Evolutionary conservation across 192 early-diverging fungal species (phyloP), one percentile per base, ranked within the genome.

Genomic region (Coemansia sp.): DNA sequence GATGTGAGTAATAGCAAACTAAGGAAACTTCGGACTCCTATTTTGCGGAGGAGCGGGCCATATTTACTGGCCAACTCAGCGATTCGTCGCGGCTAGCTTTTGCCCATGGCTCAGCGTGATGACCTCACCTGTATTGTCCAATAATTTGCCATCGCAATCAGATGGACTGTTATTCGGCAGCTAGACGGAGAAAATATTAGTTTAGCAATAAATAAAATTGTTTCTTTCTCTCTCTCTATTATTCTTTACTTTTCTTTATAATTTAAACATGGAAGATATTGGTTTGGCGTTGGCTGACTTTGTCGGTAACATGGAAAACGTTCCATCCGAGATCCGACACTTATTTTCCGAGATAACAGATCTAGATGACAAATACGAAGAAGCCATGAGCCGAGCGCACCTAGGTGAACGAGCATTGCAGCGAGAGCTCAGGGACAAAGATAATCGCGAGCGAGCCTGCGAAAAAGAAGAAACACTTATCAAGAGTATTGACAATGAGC

Each of bases 261-360:
- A 49, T 33, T 44, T 44, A 66, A 52, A 30, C 49, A 79, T 84
- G 81, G 81, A 84, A 42, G 81, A 84, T 11, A 79, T 84, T 52
- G 81, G 81, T 9, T 65, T 84, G 3, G 81, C 68, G 37, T 49
- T 84, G 13, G 81, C 77, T 0, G 81, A 84, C 58, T 76, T 84
- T 84, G 81, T 84, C 71, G 67, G 76, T 62, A 84, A 76, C 63
- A 61, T 84, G 67, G 81, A 79, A 13, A 84, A 78, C 47, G 73
- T 84, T 44, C 81, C 81, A 1, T 79, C 81, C 0, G 81, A 84
- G 62, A 64, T 84, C 38, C 70, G 81, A 19, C 73, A 79, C 50
- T 50, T 84, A 37, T 76, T 84, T 58, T 72, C 67, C 6, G 81
- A 84, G 57, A 84, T 84, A 47, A 73, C 73, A 0, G 77, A 84